Evolutionary conservation across 177 flowering plant species (phyloP), one percentile per base, ranked within the genome.

Genomic region (Vitis hybrid): DNA sequence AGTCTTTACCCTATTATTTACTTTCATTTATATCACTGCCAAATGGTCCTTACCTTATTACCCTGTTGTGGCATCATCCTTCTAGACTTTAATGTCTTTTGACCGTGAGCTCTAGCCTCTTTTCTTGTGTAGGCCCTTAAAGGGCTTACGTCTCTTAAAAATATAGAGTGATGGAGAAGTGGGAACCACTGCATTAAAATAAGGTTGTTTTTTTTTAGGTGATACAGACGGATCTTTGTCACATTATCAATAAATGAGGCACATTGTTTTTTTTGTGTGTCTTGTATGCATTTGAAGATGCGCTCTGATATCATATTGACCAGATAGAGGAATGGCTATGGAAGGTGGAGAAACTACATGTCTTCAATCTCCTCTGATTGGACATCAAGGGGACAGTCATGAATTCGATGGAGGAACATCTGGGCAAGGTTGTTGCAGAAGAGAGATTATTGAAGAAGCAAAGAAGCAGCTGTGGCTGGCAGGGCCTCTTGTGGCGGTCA

Each of bases 391-490:
- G 50, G 18, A 15, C 2, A 52, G 11, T 6, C 35, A 54, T n/a
- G 68, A 50, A 49, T 67, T 12, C 1, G 71, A n/a, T 50, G 64
- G 50, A 18, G 72, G 48, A 46, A 65, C 13, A 24, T 14, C 21
- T 62, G 55, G 30, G 5, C 69, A 50, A 56, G 71, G 72, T 5
- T 19, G 12, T 40, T 46, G 32, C 46, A 30, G 67, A 65, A 62
- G 24, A 50, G 71, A 68, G 56, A 17, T 76, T 40, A 14, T 69
- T 30, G 79, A 65, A 13, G 89, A 83, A 71, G 78, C 73, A 67
- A 82, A 83, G 79, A 78, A 65, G 76, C 90, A 83, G 68, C 24
- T 83, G n/a, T 66, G 80, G 79, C 72, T 84, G 15, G 85, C 86
- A 1, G 82, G 86, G 60, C 90, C 90, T 46, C 72, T 86, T 32